A percentile compares a stretch with the other conserved stretches of the same genome.
Conservation (phyloP, 2,329 filamentous ascomycete genomes). For the Talaromyces sp. region DNA sequence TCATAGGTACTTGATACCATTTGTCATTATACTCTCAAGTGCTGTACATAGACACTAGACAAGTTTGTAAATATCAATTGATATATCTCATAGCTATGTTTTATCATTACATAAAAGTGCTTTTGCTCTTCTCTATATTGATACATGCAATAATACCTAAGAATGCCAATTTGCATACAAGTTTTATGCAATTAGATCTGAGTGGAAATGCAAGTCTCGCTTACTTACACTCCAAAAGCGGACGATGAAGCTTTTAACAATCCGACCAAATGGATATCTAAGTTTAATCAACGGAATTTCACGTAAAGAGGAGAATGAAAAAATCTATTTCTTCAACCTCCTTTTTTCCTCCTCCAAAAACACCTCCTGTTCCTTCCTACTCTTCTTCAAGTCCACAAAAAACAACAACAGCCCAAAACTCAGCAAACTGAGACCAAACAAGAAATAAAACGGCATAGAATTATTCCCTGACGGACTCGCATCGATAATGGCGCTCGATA, state of each 20-base stretch:
- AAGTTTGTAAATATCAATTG: too few species aligned
- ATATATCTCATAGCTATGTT: neutral
- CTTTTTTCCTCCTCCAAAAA: constrained; percentile 42
- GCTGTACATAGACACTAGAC: too few species aligned
- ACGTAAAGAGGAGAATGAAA: neutral
- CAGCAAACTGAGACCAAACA: constrained; percentile 53
- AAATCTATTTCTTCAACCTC: neutral
- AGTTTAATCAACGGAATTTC: neutral
- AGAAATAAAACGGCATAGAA: constrained; percentile 60
- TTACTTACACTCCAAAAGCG: too few species aligned
- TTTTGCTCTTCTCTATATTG: too few species aligned
- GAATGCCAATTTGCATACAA: too few species aligned
- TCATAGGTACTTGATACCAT: too few species aligned
- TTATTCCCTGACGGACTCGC: constrained; percentile 50
- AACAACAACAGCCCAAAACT: constrained; percentile 50
- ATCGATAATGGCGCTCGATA: constrained; percentile 65
- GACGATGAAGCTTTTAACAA: neutral
- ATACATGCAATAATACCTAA: too few species aligned
- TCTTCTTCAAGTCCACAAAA: constrained; percentile 58
- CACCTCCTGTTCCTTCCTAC: constrained; percentile 51
- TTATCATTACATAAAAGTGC: neutral
- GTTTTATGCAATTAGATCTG: too few species aligned
- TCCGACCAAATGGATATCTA: neutral
- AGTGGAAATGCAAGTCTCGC: too few species aligned
- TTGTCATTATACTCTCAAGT: too few species aligned